Conservation (phyloP, 345 rosid species). For the Boechera stricta region DNA sequence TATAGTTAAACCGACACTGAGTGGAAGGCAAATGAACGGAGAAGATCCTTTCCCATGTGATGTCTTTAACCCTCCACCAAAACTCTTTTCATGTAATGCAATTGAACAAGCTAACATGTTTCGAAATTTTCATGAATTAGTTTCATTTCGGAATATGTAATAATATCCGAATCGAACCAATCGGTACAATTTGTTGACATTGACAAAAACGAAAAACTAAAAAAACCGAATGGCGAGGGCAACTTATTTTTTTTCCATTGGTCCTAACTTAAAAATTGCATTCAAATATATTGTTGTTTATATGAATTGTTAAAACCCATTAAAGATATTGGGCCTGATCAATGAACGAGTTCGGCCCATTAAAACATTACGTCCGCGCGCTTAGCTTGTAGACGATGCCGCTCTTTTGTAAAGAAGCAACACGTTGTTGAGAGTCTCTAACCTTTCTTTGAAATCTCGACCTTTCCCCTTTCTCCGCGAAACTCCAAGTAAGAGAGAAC, state of each 20-base stretch:
- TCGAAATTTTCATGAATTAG: no score
- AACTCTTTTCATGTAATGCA: not conserved
- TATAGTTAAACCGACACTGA: not conserved
- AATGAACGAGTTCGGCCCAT: not conserved
- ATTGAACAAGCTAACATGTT: no score
- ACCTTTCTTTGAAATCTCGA: conserved; percentile 38
- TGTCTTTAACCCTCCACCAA: not conserved
- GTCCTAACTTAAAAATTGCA: no score
- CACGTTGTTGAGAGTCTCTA: conserved; percentile 33
- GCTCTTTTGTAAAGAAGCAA: conserved; percentile 34
- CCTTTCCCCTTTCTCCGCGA: conserved; percentile 45
- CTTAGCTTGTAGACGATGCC: conserved; percentile 32
- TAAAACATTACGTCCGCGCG: conserved; percentile 3
- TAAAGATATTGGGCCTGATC: not conserved
- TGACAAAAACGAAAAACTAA: no score
- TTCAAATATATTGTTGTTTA: no score
- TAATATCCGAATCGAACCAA: no score
- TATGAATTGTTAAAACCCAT: not conserved
- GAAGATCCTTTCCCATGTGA: not conserved
- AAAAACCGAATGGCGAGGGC: no score
- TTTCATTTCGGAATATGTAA: no score
- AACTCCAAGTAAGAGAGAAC: conserved; percentile 26
- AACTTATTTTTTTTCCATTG: no score
- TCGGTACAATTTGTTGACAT: no score
- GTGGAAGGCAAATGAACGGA: not conserved